phyloP scores from a whole-genome alignment of 192 early-diverging fungal species.

The Linnemannia elongata region DNA sequence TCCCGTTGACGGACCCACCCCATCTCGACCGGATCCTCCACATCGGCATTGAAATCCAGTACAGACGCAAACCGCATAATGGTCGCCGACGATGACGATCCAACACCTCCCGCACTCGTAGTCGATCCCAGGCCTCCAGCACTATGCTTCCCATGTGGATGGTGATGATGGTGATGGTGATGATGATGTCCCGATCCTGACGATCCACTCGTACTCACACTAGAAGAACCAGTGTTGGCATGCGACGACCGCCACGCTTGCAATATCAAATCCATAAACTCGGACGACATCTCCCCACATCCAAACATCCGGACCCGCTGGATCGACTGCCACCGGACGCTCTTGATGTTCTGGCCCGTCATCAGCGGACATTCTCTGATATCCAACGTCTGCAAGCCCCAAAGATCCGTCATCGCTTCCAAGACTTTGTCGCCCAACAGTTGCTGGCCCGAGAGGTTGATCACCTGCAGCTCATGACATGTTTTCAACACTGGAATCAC shows the following conservation, averaged over 20 bases:
- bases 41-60: conserved; percentile 33
- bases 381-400: conserved; percentile 46
- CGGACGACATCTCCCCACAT: conserved; percentile 47
- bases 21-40: conserved; percentile 54
- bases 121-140: background rate
- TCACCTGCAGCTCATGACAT: conserved; percentile 41
- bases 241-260: conserved; percentile 40
- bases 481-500: conserved; percentile 52
- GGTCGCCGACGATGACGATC: background rate
- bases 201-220: background rate
- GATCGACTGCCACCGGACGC: conserved; percentile 51
- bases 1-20: conserved; percentile 52
- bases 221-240: background rate
- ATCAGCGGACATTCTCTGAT: conserved; percentile 42
- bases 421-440: conserved; percentile 38
- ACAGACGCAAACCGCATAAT: conserved; percentile 32
- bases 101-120: background rate
- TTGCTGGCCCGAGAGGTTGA: conserved; percentile 40
- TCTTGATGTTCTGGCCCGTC: conserved; percentile 39
- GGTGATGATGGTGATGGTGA: background rate
- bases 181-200: conserved; percentile 3
- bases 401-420: conserved; percentile 42
- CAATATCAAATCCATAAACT: conserved; percentile 51
- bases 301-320: conserved; percentile 46
- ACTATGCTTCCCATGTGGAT: background rate